Evolutionary conservation across 2,329 filamentous ascomycete genomes (phyloP), one percentile per base, ranked within the genome.

Genomic region (Fusarium hostae): DNA sequence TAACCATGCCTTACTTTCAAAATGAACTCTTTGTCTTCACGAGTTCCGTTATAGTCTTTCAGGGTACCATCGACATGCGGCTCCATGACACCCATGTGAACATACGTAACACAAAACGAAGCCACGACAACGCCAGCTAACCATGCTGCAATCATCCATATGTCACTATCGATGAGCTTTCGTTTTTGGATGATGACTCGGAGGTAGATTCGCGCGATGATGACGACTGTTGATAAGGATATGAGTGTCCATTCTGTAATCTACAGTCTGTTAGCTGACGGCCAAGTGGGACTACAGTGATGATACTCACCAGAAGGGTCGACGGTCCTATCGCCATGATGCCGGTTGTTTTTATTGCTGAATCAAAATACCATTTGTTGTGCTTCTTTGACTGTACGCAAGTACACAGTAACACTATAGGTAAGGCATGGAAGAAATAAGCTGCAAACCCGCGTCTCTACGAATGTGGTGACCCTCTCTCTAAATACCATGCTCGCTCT

Each of bases 191-290:
- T 63, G 2, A 32, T 16, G 5, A 74, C 44, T 20, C 71, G 61
- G 4, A 74, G 65, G n/a, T 71, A 59, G 12, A 74, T 41, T 20
- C 71, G 71, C 1, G 71, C 71, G 13, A 28, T 48, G 16, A 74
- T 70, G 13, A 70, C 69, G 0, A 51, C 4, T 1, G 59, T 50
- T 0, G 72, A 71, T 12, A 72, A 54, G 0, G 59, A 34, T 3
- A 74, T 74, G 18, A 74, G 56, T 6, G 58, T 48, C 58, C 70
- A 73, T 56, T 63, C 66, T 28, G 50, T 26, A 2, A 58, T 62
- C 71, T 73, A 0, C 6, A 51, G 4, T 20, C 35, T 13, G 9
- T 68, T 22, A 68, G 66, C 26, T 30, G 2, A 7, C 2, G 4
- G 1, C 16, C 7, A 32, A 24, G 32, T 34, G 0, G 12, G n/a